Percentiles rank a stretch among this genome's conserved stretches.
These are phyloP conservation scores for Pseudopithomyces chartarum DNA, from an alignment of 2,329 filamentous ascomycete genomes.

Conservation along the genomic window DNA sequence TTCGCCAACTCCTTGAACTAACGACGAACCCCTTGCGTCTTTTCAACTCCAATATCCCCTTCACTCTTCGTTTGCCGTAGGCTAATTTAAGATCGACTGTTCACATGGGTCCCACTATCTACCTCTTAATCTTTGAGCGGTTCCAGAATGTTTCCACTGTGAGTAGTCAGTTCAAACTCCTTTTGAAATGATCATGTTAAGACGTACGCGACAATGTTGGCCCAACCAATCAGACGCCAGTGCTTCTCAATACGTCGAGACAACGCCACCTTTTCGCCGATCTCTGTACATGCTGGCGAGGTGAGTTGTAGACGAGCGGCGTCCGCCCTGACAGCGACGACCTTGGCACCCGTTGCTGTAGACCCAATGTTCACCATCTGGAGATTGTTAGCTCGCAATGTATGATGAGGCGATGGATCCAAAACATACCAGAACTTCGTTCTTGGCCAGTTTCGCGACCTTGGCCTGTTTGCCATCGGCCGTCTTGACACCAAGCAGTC, in stretches of 20 bases:
- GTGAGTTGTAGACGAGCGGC: slow-evolving; percentile 93
- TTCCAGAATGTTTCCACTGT: slow-evolving; percentile 46
- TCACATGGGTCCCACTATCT: neutral
- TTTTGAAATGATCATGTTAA: neutral
- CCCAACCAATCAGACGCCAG: slow-evolving; percentile 66
- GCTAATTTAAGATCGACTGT: neutral
- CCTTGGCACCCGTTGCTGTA: slow-evolving; percentile 96
- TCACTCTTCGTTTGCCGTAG: neutral
- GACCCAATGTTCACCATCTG: slow-evolving; percentile 98
- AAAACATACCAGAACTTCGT: slow-evolving; percentile 75
- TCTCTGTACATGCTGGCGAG: slow-evolving; percentile 92
- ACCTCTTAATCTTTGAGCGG: slow-evolving; percentile 24
- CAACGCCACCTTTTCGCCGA: slow-evolving; percentile 97
- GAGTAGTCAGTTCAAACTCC: slow-evolving; percentile 21
- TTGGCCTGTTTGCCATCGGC: slow-evolving; percentile 99
- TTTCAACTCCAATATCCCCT: slow-evolving; percentile 11
- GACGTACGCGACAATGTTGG: slow-evolving; percentile 50
- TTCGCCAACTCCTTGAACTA: slow-evolving; percentile 29
- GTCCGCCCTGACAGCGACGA: slow-evolving; percentile 95
- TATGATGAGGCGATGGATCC: neutral
- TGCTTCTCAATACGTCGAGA: slow-evolving; percentile 98
- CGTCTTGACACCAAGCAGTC: slow-evolving; percentile 94
- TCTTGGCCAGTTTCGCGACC: slow-evolving; percentile 97
- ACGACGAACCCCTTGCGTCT: slow-evolving; percentile 17
- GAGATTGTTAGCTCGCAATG: slow-evolving; percentile 16